Evolutionary conservation across 768 basidiomycete genomes (phyloP).

Genomic region (Lactarius sp.): DNA sequence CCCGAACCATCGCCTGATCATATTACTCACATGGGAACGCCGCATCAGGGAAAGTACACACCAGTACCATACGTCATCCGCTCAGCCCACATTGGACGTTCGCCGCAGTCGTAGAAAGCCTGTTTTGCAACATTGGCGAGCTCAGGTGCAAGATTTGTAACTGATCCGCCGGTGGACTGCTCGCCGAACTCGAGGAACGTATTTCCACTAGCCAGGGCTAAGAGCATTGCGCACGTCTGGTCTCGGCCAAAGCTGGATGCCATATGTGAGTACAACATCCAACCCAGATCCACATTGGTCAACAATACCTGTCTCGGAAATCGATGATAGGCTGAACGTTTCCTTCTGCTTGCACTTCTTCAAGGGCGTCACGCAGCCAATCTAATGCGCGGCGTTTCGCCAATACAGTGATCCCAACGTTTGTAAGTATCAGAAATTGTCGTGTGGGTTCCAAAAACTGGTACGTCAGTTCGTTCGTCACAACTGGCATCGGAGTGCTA

Average conservation of each 20-base stretch:
- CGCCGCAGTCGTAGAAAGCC: conserved; percentile 81
- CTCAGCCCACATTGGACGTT: conserved; percentile 78
- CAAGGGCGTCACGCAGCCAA: conserved; percentile 74
- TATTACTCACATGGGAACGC: not conserved
- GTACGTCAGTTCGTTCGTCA: conserved; percentile 74
- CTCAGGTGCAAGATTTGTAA: conserved; percentile 54
- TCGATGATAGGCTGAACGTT: conserved; percentile 75
- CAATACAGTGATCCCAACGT: conserved; percentile 77
- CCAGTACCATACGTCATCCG: conserved; percentile 71
- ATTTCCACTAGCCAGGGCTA: conserved; percentile 81
- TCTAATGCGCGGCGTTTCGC: conserved; percentile 81
- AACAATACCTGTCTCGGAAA: conserved; percentile 63
- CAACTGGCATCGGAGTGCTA: conserved; percentile 43
- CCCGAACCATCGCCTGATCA: conserved; percentile 40
- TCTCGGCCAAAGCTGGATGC: conserved; percentile 76
- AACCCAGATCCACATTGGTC: not conserved
- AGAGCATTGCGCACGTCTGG: conserved; percentile 88
- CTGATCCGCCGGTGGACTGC: conserved; percentile 39
- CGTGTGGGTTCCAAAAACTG: conserved; percentile 71
- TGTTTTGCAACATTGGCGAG: conserved; percentile 72
- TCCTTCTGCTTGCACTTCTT: conserved; percentile 72
- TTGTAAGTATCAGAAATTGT: conserved; percentile 86
- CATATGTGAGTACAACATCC: conserved; percentile 17
- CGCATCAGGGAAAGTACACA: conserved; percentile 31
- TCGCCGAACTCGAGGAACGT: conserved; percentile 65